Evolutionary conservation across 805 yeast genomes (phyloP), one percentile per base, ranked within the genome.

Genomic region (Starmerella gropengiesseri): DNA sequence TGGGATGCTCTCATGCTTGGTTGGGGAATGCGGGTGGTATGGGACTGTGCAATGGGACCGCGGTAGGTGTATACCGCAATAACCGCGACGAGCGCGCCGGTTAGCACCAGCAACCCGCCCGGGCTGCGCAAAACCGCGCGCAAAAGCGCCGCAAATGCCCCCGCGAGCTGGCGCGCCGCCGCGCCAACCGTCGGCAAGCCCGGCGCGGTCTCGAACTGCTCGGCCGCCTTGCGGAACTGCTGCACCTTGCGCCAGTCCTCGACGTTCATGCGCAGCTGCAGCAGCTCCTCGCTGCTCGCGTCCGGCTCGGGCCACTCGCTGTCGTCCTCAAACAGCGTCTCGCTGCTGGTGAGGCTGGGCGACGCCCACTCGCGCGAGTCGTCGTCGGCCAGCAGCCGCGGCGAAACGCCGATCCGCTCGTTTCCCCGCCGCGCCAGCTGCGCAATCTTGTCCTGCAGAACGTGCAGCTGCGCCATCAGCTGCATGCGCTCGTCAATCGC

Each of bases 401-500:
- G n/a, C n/a, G n/a, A n/a, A n/a, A 30, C 12, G 11, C 21, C 26
- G 3, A 43, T 25, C 13, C 32, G 37, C 12, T 58, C 59, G 41
- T 57, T 57, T 26, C 54, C 57, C 5, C 53, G 37, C 12, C 61
- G 54, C 6, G 61, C 61, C 11, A 56, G 43, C 37, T 36, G 49
- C 34, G 48, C 50, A 4, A 57, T 44, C 40, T 52, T 50, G 16
- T 49, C 53, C 43, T 55, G 61, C 4, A 56, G 38, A 9, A 40
- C 36, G 9, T 43, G 41, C 26, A 55, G 55, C 43, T 54, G 55
- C 25, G 51, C 51, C 42, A 41, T 29, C 5, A 41, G 25, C 9
- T 16, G 12, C 7, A 30, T 20, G 11, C 42, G 40, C 19, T 34
- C 26, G 35, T 43, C 43, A 17, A 46, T 28, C 7, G 26, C 30